Evolutionary conservation across 305 asterid species (phyloP), one percentile per base, ranked within the genome.

Genomic region (Withania somnifera): DNA sequence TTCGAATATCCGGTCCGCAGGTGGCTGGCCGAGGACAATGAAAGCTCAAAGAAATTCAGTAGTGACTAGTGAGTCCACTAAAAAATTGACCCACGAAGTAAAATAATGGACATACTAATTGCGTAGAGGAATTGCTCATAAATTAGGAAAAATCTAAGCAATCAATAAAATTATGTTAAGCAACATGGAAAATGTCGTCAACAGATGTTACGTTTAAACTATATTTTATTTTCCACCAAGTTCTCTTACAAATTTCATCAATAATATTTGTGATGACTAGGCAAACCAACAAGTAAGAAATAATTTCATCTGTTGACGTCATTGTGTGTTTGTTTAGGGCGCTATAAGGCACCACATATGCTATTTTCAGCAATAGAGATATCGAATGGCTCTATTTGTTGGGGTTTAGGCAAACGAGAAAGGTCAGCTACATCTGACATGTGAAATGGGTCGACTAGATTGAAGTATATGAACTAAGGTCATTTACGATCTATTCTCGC

Each of bases 111-210:
- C 79, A 47, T 15, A 73, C 42, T 58, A 82, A 56, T 83, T 85
- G 71, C 54, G 85, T 82, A 86, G 87, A 79, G 78, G 86, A 73
- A 47, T 26, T 26, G 17, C 2, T 15, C 61, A 73, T 5, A 73
- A 50, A 73, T 30, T 7, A 63, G 71, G 60, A 47, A 5, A 47
- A 26, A 73, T 26, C 15, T 24, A 73, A 73, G 79, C 79, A 73
- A 73, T 50, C 51, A 47, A 47, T 47, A 14, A 4, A 45, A 45
- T 7, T 73, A 73, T 26, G 15, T 9, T 26, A 73, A 73, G 42
- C 42, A 26, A 73, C 14, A 15, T 17, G 42, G 15, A 47, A 47
- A 47, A 73, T 52, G 88, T 86, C 75, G 83, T 85, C 86, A 76
- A 47, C 79, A 73, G 60, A 28, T 73, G 79, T 14, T 4, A 26